These are phyloP conservation scores for Ganoderma boninense DNA, from an alignment of 1,284 basidiomycete species.

Conservation along the genomic window DNA sequence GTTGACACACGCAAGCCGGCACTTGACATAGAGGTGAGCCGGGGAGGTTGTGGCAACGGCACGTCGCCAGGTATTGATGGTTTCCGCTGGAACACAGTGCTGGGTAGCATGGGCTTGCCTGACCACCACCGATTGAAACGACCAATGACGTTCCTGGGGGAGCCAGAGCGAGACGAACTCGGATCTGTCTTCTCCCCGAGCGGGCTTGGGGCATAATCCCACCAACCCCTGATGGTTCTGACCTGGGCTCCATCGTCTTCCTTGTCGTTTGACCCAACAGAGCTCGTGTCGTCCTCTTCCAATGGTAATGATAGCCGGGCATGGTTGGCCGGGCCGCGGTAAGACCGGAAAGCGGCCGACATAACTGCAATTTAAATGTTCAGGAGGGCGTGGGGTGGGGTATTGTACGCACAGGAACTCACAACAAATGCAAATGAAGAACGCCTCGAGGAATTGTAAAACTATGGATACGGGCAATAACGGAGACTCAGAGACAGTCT, in stretches of 20 bases:
- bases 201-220: constrained; percentile 55
- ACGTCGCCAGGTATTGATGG: constrained; percentile 35
- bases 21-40: constrained; percentile 25
- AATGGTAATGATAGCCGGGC: constrained; percentile 62
- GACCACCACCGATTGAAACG: constrained; percentile 31
- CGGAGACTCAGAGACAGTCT: constrained; percentile 19
- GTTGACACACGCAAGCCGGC: constrained; percentile 24
- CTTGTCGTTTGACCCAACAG: constrained; percentile 42
- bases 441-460: constrained; percentile 60
- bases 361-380: constrained; percentile 50
- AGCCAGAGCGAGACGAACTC: constrained; percentile 15
- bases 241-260: constrained; percentile 35
- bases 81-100: constrained; percentile 38
- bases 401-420: constrained; percentile 37
- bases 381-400: not conserved
- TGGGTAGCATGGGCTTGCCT: constrained; percentile 26
- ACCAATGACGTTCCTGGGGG: constrained; percentile 14
- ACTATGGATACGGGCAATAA: constrained; percentile 57
- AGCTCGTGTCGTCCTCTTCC: constrained; percentile 41
- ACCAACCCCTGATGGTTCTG: constrained; percentile 53
- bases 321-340: constrained; percentile 56
- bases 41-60: constrained; percentile 38
- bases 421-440: constrained; percentile 71
- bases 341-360: constrained; percentile 64
- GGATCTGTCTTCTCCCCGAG: constrained; percentile 13